Evolutionary conservation across 495 filamentous ascomycete genomes (phyloP), one percentile per base, ranked within the genome.

Genomic region (Ascobolus immersus): DNA sequence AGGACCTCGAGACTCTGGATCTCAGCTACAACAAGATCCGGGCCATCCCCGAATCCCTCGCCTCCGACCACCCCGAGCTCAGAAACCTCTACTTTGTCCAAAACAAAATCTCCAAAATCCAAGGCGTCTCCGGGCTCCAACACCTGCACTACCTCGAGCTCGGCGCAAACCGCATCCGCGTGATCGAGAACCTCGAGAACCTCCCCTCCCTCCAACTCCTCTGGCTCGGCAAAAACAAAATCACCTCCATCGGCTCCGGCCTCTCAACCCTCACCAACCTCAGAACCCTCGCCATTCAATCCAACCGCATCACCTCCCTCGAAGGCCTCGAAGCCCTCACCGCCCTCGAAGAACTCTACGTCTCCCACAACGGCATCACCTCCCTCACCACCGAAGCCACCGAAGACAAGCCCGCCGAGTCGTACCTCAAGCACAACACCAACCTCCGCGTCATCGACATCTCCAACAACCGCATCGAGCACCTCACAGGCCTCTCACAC

Each of bases 11-110:
- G 10, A 75, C 59, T 35, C 64, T 99, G 31, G 86, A 99, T 49
- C 59, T 99, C 23, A 84, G 77, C 46, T 99, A 91, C 67, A 99
- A 99, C 55, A 93, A 92, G 58, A 84, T 99, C 57, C 93, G 91
- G 52, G 82, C 94, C 50, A 90, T 99, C 61, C 89, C 89, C 57
- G 67, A 80, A 45, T 54, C 94, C 44, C 89, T 89, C 57, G 67
- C 80, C 46, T 54, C 94, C 44, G 60, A 65, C 24, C 77, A 89
- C 50, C 67, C 55, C 9, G 67, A 79, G 23, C 59, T 94, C 34
- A 75, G 62, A 41, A 79, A 93, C 44, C 50, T 99, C 4, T 99
- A 73, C 53, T 82, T 99, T 43, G 77, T 93, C 28, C 75, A 93
- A 48, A 99, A 99, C 55, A 84, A 77, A 50, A 90, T 99, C 44